A percentile compares a stretch with the other conserved stretches of the same genome.
These are phyloP conservation scores for Saturnispora sekii DNA, from an alignment of 805 yeast species.

Conservation along the genomic window DNA sequence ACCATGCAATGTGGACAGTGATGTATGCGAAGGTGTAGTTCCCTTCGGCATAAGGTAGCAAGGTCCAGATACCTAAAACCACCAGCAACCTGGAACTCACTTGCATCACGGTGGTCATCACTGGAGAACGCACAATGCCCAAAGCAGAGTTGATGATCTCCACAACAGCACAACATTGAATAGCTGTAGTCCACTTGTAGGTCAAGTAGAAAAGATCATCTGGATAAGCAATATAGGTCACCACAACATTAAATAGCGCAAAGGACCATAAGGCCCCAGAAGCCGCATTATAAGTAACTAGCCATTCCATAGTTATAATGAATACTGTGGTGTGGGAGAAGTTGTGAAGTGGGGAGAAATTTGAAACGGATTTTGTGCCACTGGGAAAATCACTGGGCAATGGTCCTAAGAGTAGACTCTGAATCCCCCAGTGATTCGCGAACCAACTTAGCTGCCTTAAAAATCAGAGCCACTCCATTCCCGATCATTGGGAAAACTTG, in stretches of 20 bases:
- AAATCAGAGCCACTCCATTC: no score
- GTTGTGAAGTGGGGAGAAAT: no score
- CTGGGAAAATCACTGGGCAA: no score
- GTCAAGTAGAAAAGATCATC: conserved; percentile 57
- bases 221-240: conserved; percentile 30
- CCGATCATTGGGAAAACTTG: no score
- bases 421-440: no score
- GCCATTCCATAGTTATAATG: conserved; percentile 15
- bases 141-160: conserved; percentile 71
- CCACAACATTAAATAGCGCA: conserved; percentile 21
- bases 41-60: conserved; percentile 68
- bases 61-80: conserved; percentile 70
- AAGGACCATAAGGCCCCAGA: conserved; percentile 28
- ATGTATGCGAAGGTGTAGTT: conserved; percentile 49
- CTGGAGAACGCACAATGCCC: conserved; percentile 80
- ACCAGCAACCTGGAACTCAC: conserved; percentile 77
- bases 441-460: no score
- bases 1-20: conserved; percentile 75
- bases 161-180: conserved; percentile 72
- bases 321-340: no score
- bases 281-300: conserved; percentile 25
- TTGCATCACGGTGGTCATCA: conserved; percentile 77
- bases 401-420: no score
- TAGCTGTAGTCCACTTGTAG: conserved; percentile 43
- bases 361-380: no score